Evolutionary conservation across 805 yeast genomes (phyloP).

Genomic region (Lachancea sp.): DNA sequence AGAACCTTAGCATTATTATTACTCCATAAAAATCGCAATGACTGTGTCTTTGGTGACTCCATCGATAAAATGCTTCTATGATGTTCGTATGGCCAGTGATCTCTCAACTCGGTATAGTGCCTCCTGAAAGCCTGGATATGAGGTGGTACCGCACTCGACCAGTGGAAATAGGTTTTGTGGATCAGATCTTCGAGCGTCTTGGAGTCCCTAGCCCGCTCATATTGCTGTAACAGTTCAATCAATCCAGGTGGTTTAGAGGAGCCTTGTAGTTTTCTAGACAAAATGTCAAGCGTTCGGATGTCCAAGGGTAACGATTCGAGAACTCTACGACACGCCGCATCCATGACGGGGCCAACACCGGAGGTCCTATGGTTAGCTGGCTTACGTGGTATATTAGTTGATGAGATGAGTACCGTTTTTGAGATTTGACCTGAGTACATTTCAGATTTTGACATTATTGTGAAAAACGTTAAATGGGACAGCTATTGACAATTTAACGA

Average conservation of each 20-base stretch:
- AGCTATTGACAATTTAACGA: no score
- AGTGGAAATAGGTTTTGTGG: conserved; percentile 15
- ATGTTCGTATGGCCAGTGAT: conserved; percentile 21
- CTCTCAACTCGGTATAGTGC: conserved; percentile 13
- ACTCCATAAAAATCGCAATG: conserved; percentile 17
- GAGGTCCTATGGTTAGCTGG: no score
- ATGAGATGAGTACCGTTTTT: neutral
- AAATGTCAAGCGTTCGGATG: conserved; percentile 8
- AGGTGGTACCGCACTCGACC: conserved; percentile 14
- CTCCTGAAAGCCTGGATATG: conserved; percentile 14
- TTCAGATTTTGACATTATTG: no score
- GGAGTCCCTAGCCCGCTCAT: conserved; percentile 1
- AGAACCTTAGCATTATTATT: conserved; percentile 11
- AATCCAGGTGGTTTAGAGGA: neutral
- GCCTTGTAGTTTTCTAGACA: neutral
- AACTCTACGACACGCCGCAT: neutral
- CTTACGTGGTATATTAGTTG: neutral
- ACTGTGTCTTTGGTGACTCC: conserved; percentile 13
- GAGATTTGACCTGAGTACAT: neutral
- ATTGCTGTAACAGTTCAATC: neutral
- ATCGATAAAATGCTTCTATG: conserved; percentile 14
- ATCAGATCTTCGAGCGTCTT: conserved; percentile 18
- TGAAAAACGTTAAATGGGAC: no score
- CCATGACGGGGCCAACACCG: neutral
- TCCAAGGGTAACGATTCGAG: conserved; percentile 12